phyloP scores from a whole-genome alignment of 1,284 basidiomycete genomes.

The Exobasidium cylindrosporum region DNA sequence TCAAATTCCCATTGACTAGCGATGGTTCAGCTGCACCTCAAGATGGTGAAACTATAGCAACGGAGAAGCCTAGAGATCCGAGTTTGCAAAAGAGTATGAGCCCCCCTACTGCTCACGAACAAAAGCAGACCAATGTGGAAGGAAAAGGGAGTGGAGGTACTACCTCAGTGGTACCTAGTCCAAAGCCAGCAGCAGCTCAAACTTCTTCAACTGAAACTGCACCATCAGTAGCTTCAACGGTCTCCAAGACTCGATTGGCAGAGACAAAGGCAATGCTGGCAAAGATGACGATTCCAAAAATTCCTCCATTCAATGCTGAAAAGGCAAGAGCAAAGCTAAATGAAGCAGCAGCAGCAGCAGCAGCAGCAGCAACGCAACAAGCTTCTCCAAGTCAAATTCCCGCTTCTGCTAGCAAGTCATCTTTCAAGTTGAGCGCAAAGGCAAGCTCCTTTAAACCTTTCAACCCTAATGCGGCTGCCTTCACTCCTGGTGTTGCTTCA shows the following conservation, averaged over 20 bases:
- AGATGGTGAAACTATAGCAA: neutral
- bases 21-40: slow-evolving; percentile 74
- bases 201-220: slow-evolving; percentile 10
- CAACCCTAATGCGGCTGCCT: slow-evolving; percentile 58
- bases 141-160: slow-evolving; percentile 3
- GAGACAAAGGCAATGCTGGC: slow-evolving; percentile 54
- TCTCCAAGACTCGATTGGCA: slow-evolving; percentile 24
- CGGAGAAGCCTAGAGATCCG: slow-evolving; percentile 43
- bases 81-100: slow-evolving; percentile 43
- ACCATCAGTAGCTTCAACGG: slow-evolving; percentile 15
- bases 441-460: slow-evolving; percentile 70
- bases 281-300: slow-evolving; percentile 69
- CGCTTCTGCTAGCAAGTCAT: slow-evolving; percentile 52
- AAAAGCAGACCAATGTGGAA: slow-evolving; percentile 15
- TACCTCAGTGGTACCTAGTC: slow-evolving; percentile 7
- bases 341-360: slow-evolving; percentile 20
- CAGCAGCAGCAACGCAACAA: slow-evolving; percentile 17
- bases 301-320: slow-evolving; percentile 83
- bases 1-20: slow-evolving; percentile 88
- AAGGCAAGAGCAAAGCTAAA: slow-evolving; percentile 31
- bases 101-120: slow-evolving; percentile 25
- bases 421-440: slow-evolving; percentile 78
- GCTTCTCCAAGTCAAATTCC: slow-evolving; percentile 9
- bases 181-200: neutral
- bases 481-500: slow-evolving; percentile 56